Conservation (phyloP, 192 early-diverging fungal genomes). For the Coemansia sp. region DNA sequence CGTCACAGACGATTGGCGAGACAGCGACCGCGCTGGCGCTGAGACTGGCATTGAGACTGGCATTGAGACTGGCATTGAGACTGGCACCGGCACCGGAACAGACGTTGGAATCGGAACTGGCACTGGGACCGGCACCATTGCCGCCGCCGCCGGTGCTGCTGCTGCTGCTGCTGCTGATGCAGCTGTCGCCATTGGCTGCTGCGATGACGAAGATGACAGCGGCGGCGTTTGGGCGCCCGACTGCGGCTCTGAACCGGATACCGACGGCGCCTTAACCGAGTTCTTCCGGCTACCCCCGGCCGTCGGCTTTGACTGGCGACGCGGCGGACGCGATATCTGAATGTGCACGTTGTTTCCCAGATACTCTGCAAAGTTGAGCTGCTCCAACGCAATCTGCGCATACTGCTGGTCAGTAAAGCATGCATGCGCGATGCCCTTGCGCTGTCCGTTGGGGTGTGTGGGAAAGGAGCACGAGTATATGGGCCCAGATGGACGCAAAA, state of each 20-base stretch:
- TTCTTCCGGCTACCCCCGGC: slow-evolving; percentile 10
- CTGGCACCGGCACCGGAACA: neutral
- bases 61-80: neutral
- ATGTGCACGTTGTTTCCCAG: slow-evolving; percentile 38
- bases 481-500: slow-evolving; percentile 48
- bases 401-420: slow-evolving; percentile 38
- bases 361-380: slow-evolving; percentile 51
- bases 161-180: slow-evolving; percentile 3
- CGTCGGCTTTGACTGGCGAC: slow-evolving; percentile 19
- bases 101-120: too few species aligned
- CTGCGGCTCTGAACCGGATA: slow-evolving; percentile 1
- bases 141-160: slow-evolving; percentile 1
- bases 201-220: neutral
- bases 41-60: neutral
- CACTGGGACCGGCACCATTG: neutral
- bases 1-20: slow-evolving; percentile 5
- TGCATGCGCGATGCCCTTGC: slow-evolving; percentile 35
- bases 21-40: neutral
- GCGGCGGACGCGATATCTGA: slow-evolving; percentile 22
- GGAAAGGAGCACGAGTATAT: slow-evolving; percentile 49
- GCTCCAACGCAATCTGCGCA: slow-evolving; percentile 37
- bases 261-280: neutral
- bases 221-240: neutral
- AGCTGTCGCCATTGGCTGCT: neutral
- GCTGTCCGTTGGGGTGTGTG: slow-evolving; percentile 13